Base-by-base conservation (phyloP, 805 yeast species). In the Yarrowia phangngaensis region DNA sequence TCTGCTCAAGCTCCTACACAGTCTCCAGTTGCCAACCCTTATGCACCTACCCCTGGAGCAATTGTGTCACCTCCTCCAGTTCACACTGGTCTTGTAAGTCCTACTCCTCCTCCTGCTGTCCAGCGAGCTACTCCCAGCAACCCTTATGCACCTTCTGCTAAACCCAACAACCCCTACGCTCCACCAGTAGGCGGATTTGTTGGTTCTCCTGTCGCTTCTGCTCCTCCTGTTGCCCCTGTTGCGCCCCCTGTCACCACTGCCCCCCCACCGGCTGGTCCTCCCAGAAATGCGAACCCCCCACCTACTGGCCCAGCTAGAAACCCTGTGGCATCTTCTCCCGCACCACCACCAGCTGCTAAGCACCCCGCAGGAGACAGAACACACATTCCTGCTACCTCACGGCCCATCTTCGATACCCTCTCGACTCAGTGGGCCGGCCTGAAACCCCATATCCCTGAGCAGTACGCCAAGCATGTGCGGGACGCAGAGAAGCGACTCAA, bases 401-500 rank as follows among this genome's bases (percentile, higher is more conserved):
- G 66, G 57, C 80, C 81, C 13, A 77, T 92, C 34, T 78, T 69
- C 57, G 70, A 74, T n/a, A 69, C 70, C 9, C 72, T 92, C 49
- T 68, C 70, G 11, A 61, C 66, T 4, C 79, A 78, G 56, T 64
- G 86, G 56, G 75, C 70, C 20, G 71, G 77, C 22, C 79, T 86
- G 13, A 75, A 80, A 57, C 90, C 94, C 13, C 70, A 72, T 34
- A 75, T 87, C 32, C 95, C 95, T 19, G 84, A 78, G 41, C 79
- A 78, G 61, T 86, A 76, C 59, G 64, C 74, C 20, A 82, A 78
- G 54, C 96, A 87, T 60, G 74, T 83, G 46, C 70, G 67, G 35
- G 97, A 90, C 63, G 79, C 94, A 61, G 90, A 81, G 57, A 82
- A 83, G 69, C 78, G 97, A 64, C 67, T 92, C 51, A 75, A 78